A percentile compares a stretch with the other conserved stretches of the same genome.
Evolutionary conservation across 129 eudicot species (phyloP).

Genomic region (Flaveria robusta): DNA sequence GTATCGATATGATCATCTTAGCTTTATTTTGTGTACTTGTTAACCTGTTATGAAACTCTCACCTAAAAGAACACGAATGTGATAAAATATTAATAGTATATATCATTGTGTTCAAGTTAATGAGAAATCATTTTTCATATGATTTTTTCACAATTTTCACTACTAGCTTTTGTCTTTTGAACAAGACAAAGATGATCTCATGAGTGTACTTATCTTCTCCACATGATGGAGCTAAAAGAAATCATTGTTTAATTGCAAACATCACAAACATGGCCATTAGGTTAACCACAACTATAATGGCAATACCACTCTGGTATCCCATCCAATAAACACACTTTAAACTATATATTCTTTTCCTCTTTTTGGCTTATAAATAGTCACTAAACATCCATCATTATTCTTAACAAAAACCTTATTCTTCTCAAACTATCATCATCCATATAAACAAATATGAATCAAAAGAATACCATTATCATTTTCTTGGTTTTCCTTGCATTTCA

Average conservation of each 20-base stretch:
- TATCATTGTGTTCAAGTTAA: neutral
- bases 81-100: no score
- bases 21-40: no score
- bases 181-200: conserved; percentile 32
- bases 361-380: conserved; percentile 48
- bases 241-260: conserved; percentile 33
- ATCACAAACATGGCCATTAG: conserved; percentile 54
- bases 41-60: no score
- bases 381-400: conserved; percentile 23
- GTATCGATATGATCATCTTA: no score
- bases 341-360: conserved; percentile 7
- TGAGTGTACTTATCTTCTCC: conserved; percentile 37
- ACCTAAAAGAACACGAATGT: no score
- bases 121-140: no score
- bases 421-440: neutral
- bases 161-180: conserved; percentile 2
- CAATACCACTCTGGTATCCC: conserved; percentile 46
- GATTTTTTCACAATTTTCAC: neutral
- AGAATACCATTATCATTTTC: conserved; percentile 20
- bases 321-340: conserved; percentile 39
- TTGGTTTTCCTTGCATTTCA: conserved; percentile 28
- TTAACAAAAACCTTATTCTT: conserved; percentile 25
- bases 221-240: conserved; percentile 34
- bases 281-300: conserved; percentile 55
- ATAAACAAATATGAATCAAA: conserved; percentile 41